phyloP scores from a whole-genome alignment of 2,329 filamentous ascomycete genomes.

The Parasarocladium wereldwijsianum region DNA sequence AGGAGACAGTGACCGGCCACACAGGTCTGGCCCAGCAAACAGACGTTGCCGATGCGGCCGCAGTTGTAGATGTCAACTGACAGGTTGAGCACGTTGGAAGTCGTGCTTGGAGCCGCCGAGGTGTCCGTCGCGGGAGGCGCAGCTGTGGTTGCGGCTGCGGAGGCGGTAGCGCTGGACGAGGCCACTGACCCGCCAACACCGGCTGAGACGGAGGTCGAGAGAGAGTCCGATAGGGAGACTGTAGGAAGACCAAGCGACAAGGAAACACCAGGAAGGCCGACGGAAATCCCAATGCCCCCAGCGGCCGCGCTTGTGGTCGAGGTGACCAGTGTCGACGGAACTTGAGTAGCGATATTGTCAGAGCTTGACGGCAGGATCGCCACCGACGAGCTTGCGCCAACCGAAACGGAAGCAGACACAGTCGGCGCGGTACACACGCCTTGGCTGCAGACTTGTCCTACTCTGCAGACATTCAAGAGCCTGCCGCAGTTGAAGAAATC shows the following conservation, averaged over 20 bases:
- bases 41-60: constrained; percentile 1
- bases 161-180: not conserved
- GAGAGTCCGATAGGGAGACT: not conserved
- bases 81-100: constrained; percentile 2
- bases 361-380: not conserved
- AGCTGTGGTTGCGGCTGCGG: not conserved
- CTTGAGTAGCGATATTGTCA: not conserved
- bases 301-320: not conserved
- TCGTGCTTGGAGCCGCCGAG: too few relatives aligned
- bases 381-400: too few relatives aligned
- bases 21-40: constrained; percentile 1
- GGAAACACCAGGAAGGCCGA: not conserved
- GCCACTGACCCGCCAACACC: not conserved
- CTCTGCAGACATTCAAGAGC: not conserved
- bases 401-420: not conserved
- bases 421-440: constrained; percentile 1
- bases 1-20: constrained; percentile 1
- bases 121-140: too few relatives aligned
- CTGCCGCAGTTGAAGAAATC: constrained; percentile 3
- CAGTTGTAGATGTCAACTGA: constrained; percentile 3
- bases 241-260: too few relatives aligned
- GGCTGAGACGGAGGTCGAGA: not conserved
- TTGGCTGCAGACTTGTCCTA: constrained; percentile 1
- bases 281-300: not conserved
- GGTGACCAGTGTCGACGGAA: not conserved